Base-by-base conservation (phyloP, 148 eudicot genomes). In the Vaccinium corymbosum region DNA sequence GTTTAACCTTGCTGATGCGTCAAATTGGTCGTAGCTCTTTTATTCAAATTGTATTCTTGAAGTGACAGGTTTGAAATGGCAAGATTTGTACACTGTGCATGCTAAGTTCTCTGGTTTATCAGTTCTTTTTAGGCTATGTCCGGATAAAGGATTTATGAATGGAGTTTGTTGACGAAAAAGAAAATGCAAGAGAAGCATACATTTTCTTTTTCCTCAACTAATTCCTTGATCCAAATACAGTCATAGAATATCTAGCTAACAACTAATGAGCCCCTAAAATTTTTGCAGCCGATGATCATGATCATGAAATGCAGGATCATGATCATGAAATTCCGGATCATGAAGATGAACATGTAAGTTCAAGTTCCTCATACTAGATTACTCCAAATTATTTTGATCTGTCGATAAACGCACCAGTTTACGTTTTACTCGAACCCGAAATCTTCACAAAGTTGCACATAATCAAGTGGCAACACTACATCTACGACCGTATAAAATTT, bases 331-430 rank as follows among this genome's bases (percentile, higher is more conserved):
- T 0, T 42, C 46, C 6, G 6, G 5, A 3, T 42, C 46, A 42
- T 3, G 46, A 42, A 42, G 49, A 89, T 76, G 91, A 85, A 64
- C 88, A 87, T 91, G 94, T 92, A 89, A 86, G 29, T 76, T 64
- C 56, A 81, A 71, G 38, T 19, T 83, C 73, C 46, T 32, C 2
- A 46, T 6, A 12, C 14, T 27, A 71, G n/a, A 19, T 19, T 42
- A 56, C 25, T 20, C 80, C 52, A 15, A 27, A 35, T 9, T 6
- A 48, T 68, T 27, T 27, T 68, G 73, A 68, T 68, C 38, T 12
- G 29, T 68, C 42, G 1, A 27, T 13, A 29, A 19, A 27, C 32
- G 14, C 17, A 68, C 17, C 13, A 66, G 35, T 27, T 12, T 68
- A 68, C 73, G 1, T 13, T 68, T 25, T 11, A 4, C 38, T 68